These are phyloP conservation scores for Pseudodiploospora longispora DNA, from an alignment of 2,329 filamentous ascomycete species.

Conservation along the genomic window DNA sequence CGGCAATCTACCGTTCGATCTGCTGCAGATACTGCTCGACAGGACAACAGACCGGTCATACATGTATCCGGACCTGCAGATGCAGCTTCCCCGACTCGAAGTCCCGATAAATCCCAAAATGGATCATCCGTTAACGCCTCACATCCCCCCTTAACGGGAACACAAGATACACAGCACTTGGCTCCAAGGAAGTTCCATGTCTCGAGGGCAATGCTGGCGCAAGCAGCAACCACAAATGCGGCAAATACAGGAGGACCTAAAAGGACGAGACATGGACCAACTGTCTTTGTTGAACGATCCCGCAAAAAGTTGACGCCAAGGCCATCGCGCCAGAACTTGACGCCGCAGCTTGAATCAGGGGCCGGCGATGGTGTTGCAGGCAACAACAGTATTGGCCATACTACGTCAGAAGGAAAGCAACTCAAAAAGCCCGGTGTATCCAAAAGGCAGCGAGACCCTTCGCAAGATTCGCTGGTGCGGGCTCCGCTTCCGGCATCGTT, in stretches of 20 bases:
- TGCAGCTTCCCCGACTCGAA: constrained; percentile 8
- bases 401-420: constrained; percentile 13
- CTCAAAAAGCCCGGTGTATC: constrained; percentile 27
- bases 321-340: constrained; percentile 11
- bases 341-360: constrained; percentile 10
- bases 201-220: constrained; percentile 37
- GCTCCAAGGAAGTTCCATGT: constrained; percentile 49
- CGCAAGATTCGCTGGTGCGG: constrained; percentile 13
- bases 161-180: neutral
- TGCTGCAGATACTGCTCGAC: constrained; percentile 12
- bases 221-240: constrained; percentile 9
- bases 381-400: no score
- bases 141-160: constrained; percentile 7
- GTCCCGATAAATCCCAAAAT: constrained; percentile 5
- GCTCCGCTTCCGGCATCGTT: constrained; percentile 25
- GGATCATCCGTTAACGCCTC: neutral
- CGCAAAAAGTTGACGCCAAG: constrained; percentile 26
- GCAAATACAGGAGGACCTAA: constrained; percentile 29
- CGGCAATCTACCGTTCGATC: constrained; percentile 28
- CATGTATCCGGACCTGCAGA: constrained; percentile 37
- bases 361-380: neutral
- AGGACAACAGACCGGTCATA: constrained; percentile 34
- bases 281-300: constrained; percentile 49
- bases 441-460: constrained; percentile 16
- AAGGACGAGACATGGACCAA: constrained; percentile 32